phyloP scores from a whole-genome alignment of 805 yeast genomes.

The Candida vartiovaarae region DNA sequence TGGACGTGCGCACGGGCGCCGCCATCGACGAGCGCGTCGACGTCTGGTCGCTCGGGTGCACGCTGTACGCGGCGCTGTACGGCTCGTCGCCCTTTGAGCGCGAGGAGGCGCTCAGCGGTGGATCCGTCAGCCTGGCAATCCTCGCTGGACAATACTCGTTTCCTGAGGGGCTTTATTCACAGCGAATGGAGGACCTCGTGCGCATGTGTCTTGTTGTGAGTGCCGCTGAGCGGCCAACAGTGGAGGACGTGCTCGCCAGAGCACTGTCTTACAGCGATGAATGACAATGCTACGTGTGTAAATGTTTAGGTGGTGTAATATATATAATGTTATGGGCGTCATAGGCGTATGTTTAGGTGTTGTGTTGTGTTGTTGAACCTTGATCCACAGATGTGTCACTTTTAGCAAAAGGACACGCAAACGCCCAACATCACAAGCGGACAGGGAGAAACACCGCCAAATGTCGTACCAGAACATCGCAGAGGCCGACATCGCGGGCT shows the following conservation, averaged over 20 bases:
- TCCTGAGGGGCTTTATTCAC: constrained; percentile 38
- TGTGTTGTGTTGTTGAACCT: no score
- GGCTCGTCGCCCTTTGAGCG: constrained; percentile 83
- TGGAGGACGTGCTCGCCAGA: constrained; percentile 48
- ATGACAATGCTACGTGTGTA: no score
- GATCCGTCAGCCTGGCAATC: constrained; percentile 71
- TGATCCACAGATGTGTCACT: no score
- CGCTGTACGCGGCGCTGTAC: constrained; percentile 70
- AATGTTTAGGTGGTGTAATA: not conserved
- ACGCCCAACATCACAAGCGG: no score
- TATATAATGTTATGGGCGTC: not conserved
- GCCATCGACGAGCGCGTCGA: constrained; percentile 69
- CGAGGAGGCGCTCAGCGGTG: constrained; percentile 75
- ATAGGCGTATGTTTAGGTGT: no score
- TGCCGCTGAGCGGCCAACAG: constrained; percentile 53
- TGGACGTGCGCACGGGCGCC: constrained; percentile 67
- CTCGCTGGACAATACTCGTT: constrained; percentile 41
- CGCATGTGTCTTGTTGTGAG: constrained; percentile 55
- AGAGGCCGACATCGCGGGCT: constrained; percentile 35
- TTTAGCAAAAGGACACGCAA: no score
- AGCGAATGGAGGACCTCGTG: constrained; percentile 49
- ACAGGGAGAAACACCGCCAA: not conserved
- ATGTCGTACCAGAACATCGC: constrained; percentile 30
- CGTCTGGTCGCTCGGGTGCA: constrained; percentile 89
- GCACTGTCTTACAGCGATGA: constrained; percentile 35